Evolutionary conservation across 805 yeast genomes (phyloP).

Genomic region (Monosporozyma aerobia): DNA sequence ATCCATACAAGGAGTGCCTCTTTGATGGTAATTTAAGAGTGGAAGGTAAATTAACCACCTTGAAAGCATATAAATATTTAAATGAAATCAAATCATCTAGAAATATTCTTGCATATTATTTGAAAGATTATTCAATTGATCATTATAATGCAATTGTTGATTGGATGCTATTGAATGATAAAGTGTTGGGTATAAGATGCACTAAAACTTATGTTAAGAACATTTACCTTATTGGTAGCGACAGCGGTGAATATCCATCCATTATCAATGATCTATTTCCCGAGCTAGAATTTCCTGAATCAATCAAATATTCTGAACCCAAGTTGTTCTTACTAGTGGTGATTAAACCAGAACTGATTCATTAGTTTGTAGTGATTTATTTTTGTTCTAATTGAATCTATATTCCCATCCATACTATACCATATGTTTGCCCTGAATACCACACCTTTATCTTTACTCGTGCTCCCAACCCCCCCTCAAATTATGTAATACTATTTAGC

Average conservation of each 20-base stretch:
- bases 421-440: neutral
- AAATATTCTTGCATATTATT: slow-evolving; percentile 14
- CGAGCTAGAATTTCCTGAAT: neutral
- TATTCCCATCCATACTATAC: neutral
- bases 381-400: neutral
- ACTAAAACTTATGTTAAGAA: slow-evolving; percentile 16
- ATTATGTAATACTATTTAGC: neutral
- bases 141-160: slow-evolving; percentile 16
- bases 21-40: slow-evolving; percentile 31
- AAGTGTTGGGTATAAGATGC: slow-evolving; percentile 17
- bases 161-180: slow-evolving; percentile 12
- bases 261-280: slow-evolving; percentile 2
- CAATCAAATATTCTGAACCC: slow-evolving; percentile 4
- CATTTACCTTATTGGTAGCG: slow-evolving; percentile 30
- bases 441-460: neutral
- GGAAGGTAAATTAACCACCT: slow-evolving; percentile 24
- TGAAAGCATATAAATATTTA: slow-evolving; percentile 17
- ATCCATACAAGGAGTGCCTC: slow-evolving; percentile 15
- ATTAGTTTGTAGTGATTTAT: neutral
- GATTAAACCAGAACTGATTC: slow-evolving; percentile 15
- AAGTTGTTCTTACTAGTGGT: slow-evolving; percentile 13
- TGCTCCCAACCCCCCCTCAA: neutral
- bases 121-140: slow-evolving; percentile 12
- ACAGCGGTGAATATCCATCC: slow-evolving; percentile 12
- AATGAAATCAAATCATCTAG: slow-evolving; percentile 15